A percentile compares a stretch with the other conserved stretches of the same genome.
These are phyloP conservation scores for Kwoniella shandongensis DNA, from an alignment of 768 basidiomycete species.

Conservation along the genomic window DNA sequence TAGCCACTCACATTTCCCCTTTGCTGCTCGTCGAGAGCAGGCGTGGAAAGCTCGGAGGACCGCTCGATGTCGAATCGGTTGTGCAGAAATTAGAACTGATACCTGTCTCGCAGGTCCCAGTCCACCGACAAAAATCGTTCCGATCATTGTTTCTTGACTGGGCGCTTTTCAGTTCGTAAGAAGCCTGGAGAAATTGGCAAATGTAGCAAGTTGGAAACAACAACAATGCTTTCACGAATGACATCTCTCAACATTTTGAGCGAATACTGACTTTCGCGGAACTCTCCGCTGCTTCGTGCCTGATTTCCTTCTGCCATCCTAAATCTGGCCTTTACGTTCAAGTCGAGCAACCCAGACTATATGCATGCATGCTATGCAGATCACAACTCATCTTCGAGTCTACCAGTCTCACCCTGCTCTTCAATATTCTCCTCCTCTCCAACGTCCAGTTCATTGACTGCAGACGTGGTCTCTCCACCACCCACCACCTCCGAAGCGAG, in stretches of 20 bases:
- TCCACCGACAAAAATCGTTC: too few species aligned
- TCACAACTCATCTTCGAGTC: constrained; percentile 20
- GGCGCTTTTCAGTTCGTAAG: too few species aligned
- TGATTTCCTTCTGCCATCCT: not conserved
- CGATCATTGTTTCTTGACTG: too few species aligned
- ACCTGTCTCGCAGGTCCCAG: too few species aligned
- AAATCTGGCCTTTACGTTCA: not conserved
- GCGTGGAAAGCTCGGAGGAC: constrained; percentile 1
- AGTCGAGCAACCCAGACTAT: not conserved
- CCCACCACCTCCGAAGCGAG: constrained; percentile 20
- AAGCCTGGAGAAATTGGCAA: too few species aligned
- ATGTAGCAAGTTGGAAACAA: not conserved
- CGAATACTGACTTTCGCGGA: too few species aligned
- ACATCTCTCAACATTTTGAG: too few species aligned
- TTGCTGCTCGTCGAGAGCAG: not conserved
- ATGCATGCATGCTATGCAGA: constrained; percentile 2
- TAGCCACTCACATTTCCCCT: constrained; percentile 1
- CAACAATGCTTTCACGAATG: not conserved
- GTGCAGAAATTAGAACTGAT: too few species aligned
- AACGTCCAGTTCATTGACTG: not conserved
- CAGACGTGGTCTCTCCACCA: not conserved
- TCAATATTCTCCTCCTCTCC: constrained; percentile 4
- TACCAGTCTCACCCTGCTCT: constrained; percentile 10
- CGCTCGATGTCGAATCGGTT: not conserved
- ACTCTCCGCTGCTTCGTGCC: too few species aligned